Evolutionary conservation across 1,284 basidiomycete genomes (phyloP).

Genomic region (Cystobasidium sp.): DNA sequence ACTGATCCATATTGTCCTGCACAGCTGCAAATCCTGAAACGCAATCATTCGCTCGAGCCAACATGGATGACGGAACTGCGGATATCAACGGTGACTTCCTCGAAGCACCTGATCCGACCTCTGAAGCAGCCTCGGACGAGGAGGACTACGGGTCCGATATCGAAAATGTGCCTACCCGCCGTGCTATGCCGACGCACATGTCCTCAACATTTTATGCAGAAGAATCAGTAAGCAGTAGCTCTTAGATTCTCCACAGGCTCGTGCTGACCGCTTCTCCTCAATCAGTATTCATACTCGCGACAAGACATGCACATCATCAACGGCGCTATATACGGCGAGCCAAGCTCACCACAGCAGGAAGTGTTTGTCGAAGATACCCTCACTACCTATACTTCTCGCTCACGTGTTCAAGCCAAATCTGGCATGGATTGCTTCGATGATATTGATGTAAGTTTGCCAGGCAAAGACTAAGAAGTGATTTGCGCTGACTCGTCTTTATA

Average conservation of each 20-base stretch:
- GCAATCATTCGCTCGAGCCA: constrained; percentile 31
- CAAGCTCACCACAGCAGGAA: constrained; percentile 31
- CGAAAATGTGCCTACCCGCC: background rate
- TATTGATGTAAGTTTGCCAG: constrained; percentile 10
- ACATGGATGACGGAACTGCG: constrained; percentile 29
- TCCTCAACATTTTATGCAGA: background rate
- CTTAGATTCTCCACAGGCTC: no score
- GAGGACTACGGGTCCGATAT: constrained; percentile 22
- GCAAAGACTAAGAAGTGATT: background rate
- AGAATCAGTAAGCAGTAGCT: background rate
- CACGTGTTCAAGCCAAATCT: background rate
- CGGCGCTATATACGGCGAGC: constrained; percentile 18
- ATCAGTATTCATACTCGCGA: constrained; percentile 7
- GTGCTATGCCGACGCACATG: background rate
- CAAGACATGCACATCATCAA: constrained; percentile 16
- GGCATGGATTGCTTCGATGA: constrained; percentile 34
- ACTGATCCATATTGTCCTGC: background rate
- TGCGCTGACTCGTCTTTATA: background rate
- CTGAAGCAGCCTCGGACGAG: constrained; percentile 34
- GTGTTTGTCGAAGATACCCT: constrained; percentile 17
- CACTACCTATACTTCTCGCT: background rate
- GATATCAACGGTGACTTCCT: constrained; percentile 18
- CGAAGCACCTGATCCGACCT: constrained; percentile 9
- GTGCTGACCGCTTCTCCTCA: background rate
- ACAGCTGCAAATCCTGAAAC: constrained; percentile 40